These are phyloP conservation scores for Closterium sp. DNA, from an alignment of 139 green algal genomes.

Conservation along the genomic window DNA sequence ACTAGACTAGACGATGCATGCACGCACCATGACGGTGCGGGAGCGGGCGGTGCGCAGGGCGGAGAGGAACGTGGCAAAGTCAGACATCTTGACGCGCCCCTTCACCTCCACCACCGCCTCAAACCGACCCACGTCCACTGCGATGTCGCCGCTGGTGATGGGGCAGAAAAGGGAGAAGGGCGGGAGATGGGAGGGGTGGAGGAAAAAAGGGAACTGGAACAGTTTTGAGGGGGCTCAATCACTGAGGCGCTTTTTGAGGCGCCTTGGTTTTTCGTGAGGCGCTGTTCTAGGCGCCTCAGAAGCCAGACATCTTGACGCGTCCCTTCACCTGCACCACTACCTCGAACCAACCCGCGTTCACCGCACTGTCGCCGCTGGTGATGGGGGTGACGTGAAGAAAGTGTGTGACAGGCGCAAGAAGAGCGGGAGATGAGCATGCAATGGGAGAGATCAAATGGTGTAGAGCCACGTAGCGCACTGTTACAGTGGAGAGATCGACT, in stretches of 20 bases:
- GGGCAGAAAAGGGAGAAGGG: too few species aligned
- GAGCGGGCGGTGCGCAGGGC: conserved; percentile 18
- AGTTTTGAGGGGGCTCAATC: neutral
- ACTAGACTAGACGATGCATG: too few species aligned
- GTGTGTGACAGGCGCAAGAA: too few species aligned
- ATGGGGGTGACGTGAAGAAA: neutral
- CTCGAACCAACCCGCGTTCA: neutral
- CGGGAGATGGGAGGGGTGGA: neutral
- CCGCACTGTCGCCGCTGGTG: conserved; percentile 7
- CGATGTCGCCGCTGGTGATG: conserved; percentile 14
- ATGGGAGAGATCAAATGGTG: too few species aligned
- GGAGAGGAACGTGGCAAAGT: conserved; percentile 14
- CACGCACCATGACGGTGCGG: conserved; percentile 15
- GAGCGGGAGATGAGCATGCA: too few species aligned
- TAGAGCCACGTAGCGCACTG: too few species aligned
- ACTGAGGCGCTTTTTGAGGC: neutral
- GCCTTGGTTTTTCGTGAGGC: neutral
- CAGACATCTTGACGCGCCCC: conserved; percentile 29
- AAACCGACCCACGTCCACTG: neutral
- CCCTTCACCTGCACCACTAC: conserved; percentile 29
- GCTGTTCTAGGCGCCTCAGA: neutral
- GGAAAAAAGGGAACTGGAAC: neutral
- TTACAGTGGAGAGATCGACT: too few species aligned
- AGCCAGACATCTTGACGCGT: conserved; percentile 15
- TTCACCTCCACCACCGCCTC: conserved; percentile 26